Percentiles rank a stretch among this genome's conserved stretches.
Evolutionary conservation across 768 basidiomycete species (phyloP).

Genomic region (Lentinula edodes): DNA sequence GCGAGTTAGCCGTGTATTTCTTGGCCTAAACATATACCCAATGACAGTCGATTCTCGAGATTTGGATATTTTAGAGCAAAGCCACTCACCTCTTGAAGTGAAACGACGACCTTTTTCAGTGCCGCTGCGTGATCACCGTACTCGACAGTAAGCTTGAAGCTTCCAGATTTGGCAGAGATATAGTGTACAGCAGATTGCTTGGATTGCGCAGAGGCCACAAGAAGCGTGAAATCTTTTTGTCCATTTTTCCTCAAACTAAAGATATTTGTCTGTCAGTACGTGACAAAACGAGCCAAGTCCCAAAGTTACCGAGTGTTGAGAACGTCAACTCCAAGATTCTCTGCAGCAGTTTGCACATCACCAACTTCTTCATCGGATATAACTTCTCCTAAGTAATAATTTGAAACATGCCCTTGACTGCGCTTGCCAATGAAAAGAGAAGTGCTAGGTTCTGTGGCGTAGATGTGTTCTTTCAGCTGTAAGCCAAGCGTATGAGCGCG

Average conservation of each 20-base stretch:
- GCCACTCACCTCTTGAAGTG: conserved; percentile 50
- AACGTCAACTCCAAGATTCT: conserved; percentile 69
- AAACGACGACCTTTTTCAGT: conserved; percentile 47
- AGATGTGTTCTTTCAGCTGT: conserved; percentile 73
- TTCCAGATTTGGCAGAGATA: conserved; percentile 33
- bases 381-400: conserved; percentile 77
- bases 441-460: conserved; percentile 56
- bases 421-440: conserved; percentile 79
- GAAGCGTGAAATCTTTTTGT: conserved; percentile 55
- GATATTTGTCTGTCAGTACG: not conserved
- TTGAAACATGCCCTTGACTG: conserved; percentile 68
- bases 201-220: conserved; percentile 64
- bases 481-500: not conserved
- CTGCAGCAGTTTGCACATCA: conserved; percentile 67
- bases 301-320: conserved; percentile 69
- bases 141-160: conserved; percentile 55
- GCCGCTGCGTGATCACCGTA: conserved; percentile 70
- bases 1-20: conserved; percentile 66
- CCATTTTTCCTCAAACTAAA: conserved; percentile 67
- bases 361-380: conserved; percentile 77
- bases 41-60: not conserved
- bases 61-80: not conserved
- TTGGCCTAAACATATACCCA: conserved; percentile 44
- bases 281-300: not conserved
- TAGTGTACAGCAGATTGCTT: conserved; percentile 37